Percentiles rank a stretch among this genome's conserved stretches.
Conservation (phyloP, 192 early-diverging fungal species). For the Powellomyces hirtus region DNA sequence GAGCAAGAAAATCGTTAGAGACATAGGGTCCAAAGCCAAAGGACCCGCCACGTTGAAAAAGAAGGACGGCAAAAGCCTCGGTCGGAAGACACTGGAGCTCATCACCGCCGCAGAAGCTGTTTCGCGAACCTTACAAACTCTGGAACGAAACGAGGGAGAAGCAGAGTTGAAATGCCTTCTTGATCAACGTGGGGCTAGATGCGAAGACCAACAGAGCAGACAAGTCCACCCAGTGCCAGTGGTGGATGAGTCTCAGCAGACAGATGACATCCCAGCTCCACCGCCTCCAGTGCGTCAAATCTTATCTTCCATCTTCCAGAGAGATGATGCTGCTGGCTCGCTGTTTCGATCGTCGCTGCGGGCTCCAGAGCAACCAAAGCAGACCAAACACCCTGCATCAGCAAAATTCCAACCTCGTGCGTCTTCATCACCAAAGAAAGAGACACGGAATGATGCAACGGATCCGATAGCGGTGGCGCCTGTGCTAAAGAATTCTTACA, state of each 20-base stretch:
- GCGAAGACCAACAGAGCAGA: too few relatives aligned
- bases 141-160: too few relatives aligned
- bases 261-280: not conserved
- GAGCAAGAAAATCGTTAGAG: too few relatives aligned
- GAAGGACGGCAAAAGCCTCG: not conserved
- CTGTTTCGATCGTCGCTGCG: not conserved
- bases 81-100: not conserved
- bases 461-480: too few relatives aligned
- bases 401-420: too few relatives aligned
- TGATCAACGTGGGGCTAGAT: too few relatives aligned
- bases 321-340: not conserved
- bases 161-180: too few relatives aligned
- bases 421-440: too few relatives aligned
- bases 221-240: too few relatives aligned
- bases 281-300: not conserved
- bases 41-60: not conserved
- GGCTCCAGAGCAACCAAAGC: not conserved
- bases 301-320: constrained; percentile 4
- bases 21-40: not conserved
- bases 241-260: not conserved
- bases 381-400: too few relatives aligned
- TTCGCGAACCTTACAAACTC: not conserved
- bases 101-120: not conserved
- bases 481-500: too few relatives aligned
- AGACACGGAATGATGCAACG: too few relatives aligned